Evolutionary conservation across 2,329 filamentous ascomycete species (phyloP), one percentile per base, ranked within the genome.

Genomic region (Penicillium nordicum): DNA sequence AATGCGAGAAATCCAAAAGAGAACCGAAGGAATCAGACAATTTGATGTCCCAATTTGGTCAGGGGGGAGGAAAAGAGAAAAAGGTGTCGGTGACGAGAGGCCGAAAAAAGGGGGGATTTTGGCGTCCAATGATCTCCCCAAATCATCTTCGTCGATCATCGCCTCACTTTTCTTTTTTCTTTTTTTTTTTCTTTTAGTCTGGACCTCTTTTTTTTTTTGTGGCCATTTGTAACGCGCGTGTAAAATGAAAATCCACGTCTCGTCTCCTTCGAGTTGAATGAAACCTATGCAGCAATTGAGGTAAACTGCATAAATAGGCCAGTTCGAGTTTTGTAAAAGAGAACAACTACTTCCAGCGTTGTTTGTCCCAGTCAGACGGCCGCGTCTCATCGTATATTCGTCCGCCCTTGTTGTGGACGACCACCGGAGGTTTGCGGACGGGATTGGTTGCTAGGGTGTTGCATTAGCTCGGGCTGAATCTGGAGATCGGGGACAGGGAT

Each of bases 291-390:
- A 25, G 46, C 32, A 41, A 23, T 21, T 42, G 25, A 18, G 14
- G 37, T 14, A 42, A 42, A 48, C 18, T 50, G 48, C 38, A 14
- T 16, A 50, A 29, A 29, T 21, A 21, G 21, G 21, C 21, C 23
- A 30, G 14, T 12, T 37, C 41, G 30, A 12, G 14, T 9, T 9
- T 41, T 50, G 34, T 27, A 21, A 25, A 16, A n/a, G 25, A 14
- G 25, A 29, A 21, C 27, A 38, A 59, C 61, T 71, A 73, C 60
- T 73, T 73, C 71, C 71, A 73, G 57, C 71, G 70, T 61, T 73
- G 71, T 61, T 72, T 72, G 59, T 73, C 71, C 71, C 71, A 73
- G 58, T 72, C 71, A 5, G 69, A 71, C 1, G 71, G 70, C 57
- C 71, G 63, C 23, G 71, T 72, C 55, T 73, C 69, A 55, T 73